phyloP scores from a whole-genome alignment of 2,329 filamentous ascomycete species.

The Colletotrichum lentis region DNA sequence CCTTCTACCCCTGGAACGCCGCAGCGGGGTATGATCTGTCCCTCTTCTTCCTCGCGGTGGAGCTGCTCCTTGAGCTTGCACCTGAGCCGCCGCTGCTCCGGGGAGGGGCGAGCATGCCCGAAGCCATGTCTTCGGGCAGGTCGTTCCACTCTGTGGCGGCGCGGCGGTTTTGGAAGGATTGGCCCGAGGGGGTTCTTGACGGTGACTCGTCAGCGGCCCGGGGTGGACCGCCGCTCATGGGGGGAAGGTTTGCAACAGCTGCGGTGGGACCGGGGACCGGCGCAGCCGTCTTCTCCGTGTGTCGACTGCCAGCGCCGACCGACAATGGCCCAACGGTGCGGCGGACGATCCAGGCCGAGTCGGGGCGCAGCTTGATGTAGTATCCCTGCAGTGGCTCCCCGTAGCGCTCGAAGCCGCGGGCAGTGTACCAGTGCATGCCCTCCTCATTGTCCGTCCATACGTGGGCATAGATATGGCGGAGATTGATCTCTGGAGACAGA shows the following conservation, averaged over 20 bases:
- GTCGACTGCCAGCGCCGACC: conserved; percentile 36
- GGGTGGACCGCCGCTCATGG: conserved; percentile 35
- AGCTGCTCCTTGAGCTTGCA: conserved; percentile 65
- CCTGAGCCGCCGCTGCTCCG: conserved; percentile 47
- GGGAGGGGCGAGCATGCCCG: conserved; percentile 41
- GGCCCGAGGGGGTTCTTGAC: conserved; percentile 43
- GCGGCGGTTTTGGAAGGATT: conserved; percentile 67
- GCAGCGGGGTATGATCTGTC: conserved; percentile 70
- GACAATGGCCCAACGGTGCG: conserved; percentile 50
- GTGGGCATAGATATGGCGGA: conserved; percentile 65
- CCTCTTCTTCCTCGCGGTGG: conserved; percentile 62
- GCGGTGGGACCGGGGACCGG: conserved; percentile 43
- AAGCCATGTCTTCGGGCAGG: conserved; percentile 65
- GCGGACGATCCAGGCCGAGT: conserved; percentile 67
- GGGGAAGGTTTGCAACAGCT: conserved; percentile 46
- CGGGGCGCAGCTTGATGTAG: conserved; percentile 68
- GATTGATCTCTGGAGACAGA: conserved; percentile 49
- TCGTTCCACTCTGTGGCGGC: conserved; percentile 73
- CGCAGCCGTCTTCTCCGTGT: conserved; percentile 8
- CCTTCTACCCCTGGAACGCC: conserved; percentile 60
- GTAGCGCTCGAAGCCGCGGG: conserved; percentile 63
- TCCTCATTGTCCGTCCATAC: conserved; percentile 74
- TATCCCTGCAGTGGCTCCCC: conserved; percentile 63
- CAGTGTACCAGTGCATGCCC: conserved; percentile 68
- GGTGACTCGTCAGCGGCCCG: conserved; percentile 32